Conservation (phyloP, 1,284 basidiomycete species). For the Ustilago trichophora region DNA sequence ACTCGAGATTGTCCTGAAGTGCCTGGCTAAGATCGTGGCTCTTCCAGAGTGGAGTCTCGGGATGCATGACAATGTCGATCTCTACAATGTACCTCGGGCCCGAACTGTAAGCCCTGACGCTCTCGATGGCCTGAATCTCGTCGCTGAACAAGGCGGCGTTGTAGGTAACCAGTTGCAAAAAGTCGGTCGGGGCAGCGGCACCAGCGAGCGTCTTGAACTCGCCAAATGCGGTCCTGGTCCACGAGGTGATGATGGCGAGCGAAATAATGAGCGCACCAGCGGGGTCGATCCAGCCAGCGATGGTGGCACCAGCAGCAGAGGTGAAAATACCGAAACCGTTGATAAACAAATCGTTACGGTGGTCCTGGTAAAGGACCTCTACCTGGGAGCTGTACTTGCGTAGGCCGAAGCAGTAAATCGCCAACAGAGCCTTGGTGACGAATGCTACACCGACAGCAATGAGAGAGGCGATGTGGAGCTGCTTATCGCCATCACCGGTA, state of each 20-base stretch:
- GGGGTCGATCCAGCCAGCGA: constrained; percentile 85
- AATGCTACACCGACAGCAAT: constrained; percentile 83
- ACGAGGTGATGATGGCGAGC: constrained; percentile 80
- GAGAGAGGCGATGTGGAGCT: constrained; percentile 83
- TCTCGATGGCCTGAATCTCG: constrained; percentile 86
- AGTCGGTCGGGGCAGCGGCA: constrained; percentile 87
- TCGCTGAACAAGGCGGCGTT: constrained; percentile 75
- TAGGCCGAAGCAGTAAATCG: constrained; percentile 84
- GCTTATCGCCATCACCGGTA: constrained; percentile 72
- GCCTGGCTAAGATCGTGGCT: constrained; percentile 92
- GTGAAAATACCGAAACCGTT: constrained; percentile 79
- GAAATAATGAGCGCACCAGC: constrained; percentile 79
- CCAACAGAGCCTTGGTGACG: constrained; percentile 84
- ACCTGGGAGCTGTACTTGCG: constrained; percentile 86
- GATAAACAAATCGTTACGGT: constrained; percentile 74
- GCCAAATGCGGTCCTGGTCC: constrained; percentile 69
- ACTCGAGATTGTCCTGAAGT: constrained; percentile 92
- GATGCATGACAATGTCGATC: constrained; percentile 91
- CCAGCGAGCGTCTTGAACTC: constrained; percentile 90
- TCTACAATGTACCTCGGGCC: constrained; percentile 87
- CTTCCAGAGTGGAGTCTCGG: constrained; percentile 85
- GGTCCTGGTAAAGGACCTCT: constrained; percentile 92
- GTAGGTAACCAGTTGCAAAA: constrained; percentile 89
- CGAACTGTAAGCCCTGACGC: constrained; percentile 68
- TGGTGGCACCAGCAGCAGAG: constrained; percentile 87